Evolutionary conservation across 306 rosid genomes (phyloP), one percentile per base, ranked within the genome.

Genomic region (Glycyrrhiza uralensis): DNA sequence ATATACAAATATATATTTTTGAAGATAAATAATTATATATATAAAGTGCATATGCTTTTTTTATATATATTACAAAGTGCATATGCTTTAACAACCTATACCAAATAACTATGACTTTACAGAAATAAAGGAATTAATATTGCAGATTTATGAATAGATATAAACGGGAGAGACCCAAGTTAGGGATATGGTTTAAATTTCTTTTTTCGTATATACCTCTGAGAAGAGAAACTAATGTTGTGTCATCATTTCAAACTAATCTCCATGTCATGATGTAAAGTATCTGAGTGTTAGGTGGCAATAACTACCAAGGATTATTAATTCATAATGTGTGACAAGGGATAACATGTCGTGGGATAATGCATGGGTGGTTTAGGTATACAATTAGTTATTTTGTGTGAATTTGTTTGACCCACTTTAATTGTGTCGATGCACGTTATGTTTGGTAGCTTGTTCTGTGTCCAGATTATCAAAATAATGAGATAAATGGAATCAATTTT

Each of bases 41-140:
- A n/a, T n/a, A n/a, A n/a, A n/a, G n/a, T n/a, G n/a, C n/a, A n/a
- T n/a, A n/a, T n/a, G n/a, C n/a, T n/a, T n/a, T n/a, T n/a, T n/a
- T n/a, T n/a, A n/a, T n/a, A n/a, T n/a, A n/a, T n/a, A n/a, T n/a
- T n/a, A n/a, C n/a, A n/a, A n/a, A n/a, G n/a, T 28, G 3, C 13
- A 20, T 63, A 41, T 42, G 15, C 42, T 45, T 45, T 33, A 58
- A 23, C 23, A 57, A 46, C 67, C 63, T 55, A 66, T 44, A 46
- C 69, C 51, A 57, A 76, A 76, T n/a, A 66, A 17, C 51, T 7
- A 33, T 15, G 36, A 76, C 70, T 76, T 67, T 67, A 68, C 81
- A 46, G 26, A 54, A 54, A 67, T 15, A 32, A 45, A 46, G 33
- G 38, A 29, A 5, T 14, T 29, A 26, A 75, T 6, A n/a, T n/a